Conservation (phyloP, 2,329 filamentous ascomycete species). For the Lachnellula cervina region DNA sequence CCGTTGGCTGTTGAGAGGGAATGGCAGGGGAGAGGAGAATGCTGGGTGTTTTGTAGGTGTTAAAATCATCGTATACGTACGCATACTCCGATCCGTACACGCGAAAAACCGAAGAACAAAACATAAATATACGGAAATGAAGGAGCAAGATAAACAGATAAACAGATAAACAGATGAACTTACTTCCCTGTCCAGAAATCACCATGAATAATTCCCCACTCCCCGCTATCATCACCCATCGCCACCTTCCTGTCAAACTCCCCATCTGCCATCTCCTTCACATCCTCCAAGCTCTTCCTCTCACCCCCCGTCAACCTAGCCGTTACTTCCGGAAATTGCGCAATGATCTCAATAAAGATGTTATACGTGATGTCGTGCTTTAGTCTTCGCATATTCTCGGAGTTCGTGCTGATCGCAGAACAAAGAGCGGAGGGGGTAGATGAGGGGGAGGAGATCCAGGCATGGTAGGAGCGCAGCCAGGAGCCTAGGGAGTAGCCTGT, state of each 20-base stretch:
- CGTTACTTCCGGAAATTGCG: slow-evolving; percentile 41
- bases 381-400: slow-evolving; percentile 41
- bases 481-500: slow-evolving; percentile 44
- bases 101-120: too few relatives aligned
- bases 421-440: too few relatives aligned
- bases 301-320: slow-evolving; percentile 29
- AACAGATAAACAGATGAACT: too few relatives aligned
- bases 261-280: slow-evolving; percentile 39
- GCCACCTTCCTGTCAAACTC: slow-evolving; percentile 36
- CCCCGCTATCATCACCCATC: slow-evolving; percentile 3
- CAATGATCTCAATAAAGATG: slow-evolving; percentile 38
- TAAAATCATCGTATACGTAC: too few relatives aligned
- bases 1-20: slow-evolving; percentile 31
- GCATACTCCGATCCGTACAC: too few relatives aligned
- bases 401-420: too few relatives aligned
- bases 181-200: slow-evolving; percentile 59
- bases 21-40: too few relatives aligned
- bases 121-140: too few relatives aligned
- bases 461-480: slow-evolving; percentile 43
- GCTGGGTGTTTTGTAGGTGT: too few relatives aligned
- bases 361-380: slow-evolving; percentile 47
- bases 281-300: slow-evolving; percentile 40
- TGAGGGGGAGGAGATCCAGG: slow-evolving; percentile 12
- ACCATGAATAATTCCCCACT: slow-evolving; percentile 44
- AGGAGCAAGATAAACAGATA: too few relatives aligned